Base-by-base conservation (phyloP, 257 asterid species). In the Gardenia jasminoides region DNA sequence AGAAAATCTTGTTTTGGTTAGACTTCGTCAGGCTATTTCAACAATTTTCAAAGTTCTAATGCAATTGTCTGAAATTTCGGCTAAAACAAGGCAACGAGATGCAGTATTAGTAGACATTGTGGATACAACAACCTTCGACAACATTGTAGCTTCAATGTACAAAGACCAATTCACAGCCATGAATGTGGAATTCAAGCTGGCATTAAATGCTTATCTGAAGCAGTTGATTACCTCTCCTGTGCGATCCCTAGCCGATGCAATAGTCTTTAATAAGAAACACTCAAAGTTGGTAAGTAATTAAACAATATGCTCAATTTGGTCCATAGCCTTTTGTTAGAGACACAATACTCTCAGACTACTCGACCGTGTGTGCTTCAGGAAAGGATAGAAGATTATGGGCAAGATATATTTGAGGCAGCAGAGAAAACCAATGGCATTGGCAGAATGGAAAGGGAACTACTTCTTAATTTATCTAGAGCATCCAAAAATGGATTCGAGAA, bases 111-210 rank as follows among this genome's bases (percentile, higher is more conserved):
- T 88, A 0, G 88, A 86, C 52, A 68, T 81, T 68, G 78, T 78
- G 83, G 78, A 76, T 62, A 83, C 88, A 75, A 82, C 80, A 33
- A 62, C 80, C n/a, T 47, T 82, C 52, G 78, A 77, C 46, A 43
- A 26, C 24, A 80, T 80, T 10, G 74, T 80, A 54, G 39, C 30
- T 52, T 12, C 44, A 13, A 79, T 54, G 69, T n/a, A 30, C 12
- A 85, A 74, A 11, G 84, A 78, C 7, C 83, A 83, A 74, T 41
- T 3, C 2, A 75, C 46, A 24, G 79, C 71, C 28, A 31, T 83
- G 83, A 10, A 70, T 44, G 89, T 82, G 26, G 89, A 88, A 47
- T 82, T 88, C 82, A 85, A 88, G 70, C 76, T 69, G 10, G 84
- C 85, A 4, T 20, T 88, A 46, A 87, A 85, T 75, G 36, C 70